These are phyloP conservation scores for Zizania latifolia DNA, from an alignment of 176 grass and related monocot genomes.

Conservation along the genomic window DNA sequence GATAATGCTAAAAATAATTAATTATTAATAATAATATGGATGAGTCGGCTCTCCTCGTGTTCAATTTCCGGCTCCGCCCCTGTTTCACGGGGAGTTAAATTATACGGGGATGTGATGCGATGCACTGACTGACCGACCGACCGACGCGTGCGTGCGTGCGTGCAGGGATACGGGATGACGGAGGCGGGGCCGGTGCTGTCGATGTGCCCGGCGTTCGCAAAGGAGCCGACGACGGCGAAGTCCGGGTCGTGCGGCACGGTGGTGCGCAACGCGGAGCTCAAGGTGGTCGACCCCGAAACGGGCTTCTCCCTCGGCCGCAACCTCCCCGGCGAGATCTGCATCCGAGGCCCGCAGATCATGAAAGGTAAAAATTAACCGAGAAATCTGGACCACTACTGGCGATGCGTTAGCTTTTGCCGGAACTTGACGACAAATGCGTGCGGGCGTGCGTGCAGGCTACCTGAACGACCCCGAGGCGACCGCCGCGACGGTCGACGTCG, in stretches of 20 bases:
- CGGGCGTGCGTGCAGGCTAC: constrained; percentile 45
- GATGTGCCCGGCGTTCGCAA: constrained; percentile 88
- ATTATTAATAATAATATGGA: too few species aligned
- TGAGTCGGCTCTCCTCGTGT: too few species aligned
- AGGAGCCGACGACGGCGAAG: constrained; percentile 60
- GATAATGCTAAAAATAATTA: too few species aligned
- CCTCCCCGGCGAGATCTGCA: constrained; percentile 87
- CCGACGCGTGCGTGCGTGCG: too few species aligned
- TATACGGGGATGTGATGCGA: too few species aligned
- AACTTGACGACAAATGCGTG: background rate
- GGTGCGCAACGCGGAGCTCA: constrained; percentile 85
- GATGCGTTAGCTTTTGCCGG: background rate
- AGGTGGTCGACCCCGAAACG: constrained; percentile 80
- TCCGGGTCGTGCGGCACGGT: constrained; percentile 79
- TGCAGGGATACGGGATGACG: constrained; percentile 93
- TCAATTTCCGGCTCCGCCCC: too few species aligned
- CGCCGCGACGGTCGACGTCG: constrained; percentile 58
- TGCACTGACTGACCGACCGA: too few species aligned
- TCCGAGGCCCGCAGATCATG: constrained; percentile 96
- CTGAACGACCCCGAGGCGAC: constrained; percentile 76
- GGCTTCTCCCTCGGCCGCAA: constrained; percentile 64
- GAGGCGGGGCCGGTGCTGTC: constrained; percentile 93
- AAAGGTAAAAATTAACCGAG: constrained; percentile 39
- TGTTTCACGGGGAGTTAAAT: background rate
- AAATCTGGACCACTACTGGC: background rate